A percentile compares a stretch with the other conserved stretches of the same genome.
Conservation (phyloP, 2,329 filamentous ascomycete species). For the Exophiala alcalophila region DNA sequence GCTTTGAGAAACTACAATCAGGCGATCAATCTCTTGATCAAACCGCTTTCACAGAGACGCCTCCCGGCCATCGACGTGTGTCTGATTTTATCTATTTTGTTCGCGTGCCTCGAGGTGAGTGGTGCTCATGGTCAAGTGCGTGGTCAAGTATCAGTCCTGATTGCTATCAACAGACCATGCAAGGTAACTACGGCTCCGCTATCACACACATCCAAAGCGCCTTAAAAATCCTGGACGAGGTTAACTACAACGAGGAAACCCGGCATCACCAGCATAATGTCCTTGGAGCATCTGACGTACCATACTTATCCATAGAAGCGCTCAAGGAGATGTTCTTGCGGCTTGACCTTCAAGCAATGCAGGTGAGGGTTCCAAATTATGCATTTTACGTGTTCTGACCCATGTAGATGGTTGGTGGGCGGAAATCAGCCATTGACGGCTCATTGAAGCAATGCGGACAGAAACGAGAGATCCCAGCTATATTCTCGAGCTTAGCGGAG, state of each 20-base stretch:
- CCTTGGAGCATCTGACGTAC: too few species aligned
- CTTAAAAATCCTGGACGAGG: slow-evolving; percentile 28
- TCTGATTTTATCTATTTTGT: slow-evolving; percentile 24
- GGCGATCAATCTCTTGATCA: slow-evolving; percentile 8
- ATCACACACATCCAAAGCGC: slow-evolving; percentile 28
- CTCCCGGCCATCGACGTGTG: neutral
- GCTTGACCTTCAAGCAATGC: slow-evolving; percentile 3
- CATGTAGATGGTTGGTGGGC: too few species aligned
- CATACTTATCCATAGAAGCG: too few species aligned
- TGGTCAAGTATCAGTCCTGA: neutral
- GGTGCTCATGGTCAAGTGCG: neutral
- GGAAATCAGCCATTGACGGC: too few species aligned
- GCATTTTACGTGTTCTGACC: too few species aligned
- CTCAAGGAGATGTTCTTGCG: slow-evolving; percentile 17
- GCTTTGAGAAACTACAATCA: slow-evolving; percentile 11
- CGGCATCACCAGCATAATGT: neutral
- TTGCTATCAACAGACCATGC: slow-evolving; percentile 25
- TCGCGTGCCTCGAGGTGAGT: slow-evolving; percentile 29
- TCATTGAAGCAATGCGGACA: too few species aligned
- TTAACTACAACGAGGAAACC: slow-evolving; percentile 1
- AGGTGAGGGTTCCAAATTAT: too few species aligned
- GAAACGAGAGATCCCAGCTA: too few species aligned
- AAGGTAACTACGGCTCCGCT: slow-evolving; percentile 29
- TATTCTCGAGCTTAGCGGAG: too few species aligned
- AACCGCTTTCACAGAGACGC: neutral